Evolutionary conservation across 257 asterid genomes (phyloP), one percentile per base, ranked within the genome.

Genomic region (Solanum paucissectum): DNA sequence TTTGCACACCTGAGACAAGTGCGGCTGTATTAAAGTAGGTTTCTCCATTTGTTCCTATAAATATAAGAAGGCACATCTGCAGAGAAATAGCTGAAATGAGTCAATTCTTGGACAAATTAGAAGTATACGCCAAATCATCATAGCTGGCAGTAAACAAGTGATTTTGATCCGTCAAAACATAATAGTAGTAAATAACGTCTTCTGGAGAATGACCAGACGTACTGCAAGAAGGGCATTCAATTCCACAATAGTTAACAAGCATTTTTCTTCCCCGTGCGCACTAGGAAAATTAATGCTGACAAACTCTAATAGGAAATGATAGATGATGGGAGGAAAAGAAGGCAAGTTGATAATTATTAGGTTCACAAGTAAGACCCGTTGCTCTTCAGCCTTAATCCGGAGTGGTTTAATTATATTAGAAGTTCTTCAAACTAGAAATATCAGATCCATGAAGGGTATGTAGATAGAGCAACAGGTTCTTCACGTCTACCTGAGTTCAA

Each of bases 21-120:
- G 94, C 93, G 16, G 93, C 90, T 10, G 94, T 92, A 79, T 92
- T 92, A 86, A 91, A 92, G 90, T 91, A 92, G 72, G 94, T 92
- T 87, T 92, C 94, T 27, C 94, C 94, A 88, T 92, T 92, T 84
- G 94, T 92, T 64, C 94, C 94, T 55, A 92, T 85, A 86, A 92
- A 91, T 86, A 92, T 92, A 58, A 92, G 93, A 69, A 91, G n/a
- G 87, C 94, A 92, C 94, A 92, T 92, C 93, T 92, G 91, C 46
- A 82, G 52, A 87, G 40, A 34, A 71, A 87, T 74, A 66, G 64
- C n/a, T 46, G 32, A 32, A 66, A 37, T 6, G 64, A 23, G 82
- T 44, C 27, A 83, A 29, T 52, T 44, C 74, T 82, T 20, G 1
- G 69, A 49, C 68, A 82, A 82, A 82, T 38, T 82, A 49, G 42